These are phyloP conservation scores for Magnolia kwangsiensis DNA, from an alignment of 164 flowering plant species.

Conservation along the genomic window DNA sequence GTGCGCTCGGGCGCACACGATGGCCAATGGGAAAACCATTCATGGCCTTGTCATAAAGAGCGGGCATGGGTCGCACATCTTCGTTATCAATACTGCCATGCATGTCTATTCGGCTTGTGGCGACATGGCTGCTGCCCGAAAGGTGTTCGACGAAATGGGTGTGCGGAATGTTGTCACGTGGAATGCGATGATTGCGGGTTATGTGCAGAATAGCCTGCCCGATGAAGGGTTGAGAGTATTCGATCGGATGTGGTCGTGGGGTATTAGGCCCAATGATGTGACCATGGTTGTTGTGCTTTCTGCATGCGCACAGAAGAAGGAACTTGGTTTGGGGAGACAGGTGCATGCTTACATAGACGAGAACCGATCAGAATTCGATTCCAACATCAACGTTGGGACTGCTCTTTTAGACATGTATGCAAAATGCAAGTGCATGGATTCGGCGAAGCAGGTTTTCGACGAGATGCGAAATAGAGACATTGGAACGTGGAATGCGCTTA, in stretches of 20 bases:
- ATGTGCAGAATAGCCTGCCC: slow-evolving; percentile 19
- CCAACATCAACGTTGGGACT: slow-evolving; percentile 16
- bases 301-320: slow-evolving; percentile 18
- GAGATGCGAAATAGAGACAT: slow-evolving; percentile 12
- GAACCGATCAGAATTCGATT: slow-evolving; percentile 13
- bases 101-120: slow-evolving; percentile 16
- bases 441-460: slow-evolving; percentile 13
- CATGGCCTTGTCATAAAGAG: slow-evolving; percentile 12
- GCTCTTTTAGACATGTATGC: slow-evolving; percentile 24
- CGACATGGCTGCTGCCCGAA: slow-evolving; percentile 10
- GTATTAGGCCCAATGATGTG: slow-evolving; percentile 17
- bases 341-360: slow-evolving; percentile 16
- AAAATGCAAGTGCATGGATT: slow-evolving; percentile 15
- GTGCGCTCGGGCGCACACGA: slow-evolving; percentile 15
- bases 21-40: slow-evolving; percentile 12
- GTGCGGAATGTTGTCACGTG: slow-evolving; percentile 20
- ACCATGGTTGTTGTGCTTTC: slow-evolving; percentile 18
- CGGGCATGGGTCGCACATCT: slow-evolving; percentile 19
- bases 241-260: slow-evolving; percentile 13
- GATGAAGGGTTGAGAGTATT: slow-evolving; percentile 23
- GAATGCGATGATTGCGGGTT: slow-evolving; percentile 25
- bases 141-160: slow-evolving; percentile 26
- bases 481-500: slow-evolving; percentile 25
- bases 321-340: slow-evolving; percentile 18
- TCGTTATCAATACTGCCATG: slow-evolving; percentile 15